Percentiles rank a stretch among this genome's conserved stretches.
These are phyloP conservation scores for Agrocybe chaxingu DNA, from an alignment of 768 basidiomycete genomes.

Conservation along the genomic window DNA sequence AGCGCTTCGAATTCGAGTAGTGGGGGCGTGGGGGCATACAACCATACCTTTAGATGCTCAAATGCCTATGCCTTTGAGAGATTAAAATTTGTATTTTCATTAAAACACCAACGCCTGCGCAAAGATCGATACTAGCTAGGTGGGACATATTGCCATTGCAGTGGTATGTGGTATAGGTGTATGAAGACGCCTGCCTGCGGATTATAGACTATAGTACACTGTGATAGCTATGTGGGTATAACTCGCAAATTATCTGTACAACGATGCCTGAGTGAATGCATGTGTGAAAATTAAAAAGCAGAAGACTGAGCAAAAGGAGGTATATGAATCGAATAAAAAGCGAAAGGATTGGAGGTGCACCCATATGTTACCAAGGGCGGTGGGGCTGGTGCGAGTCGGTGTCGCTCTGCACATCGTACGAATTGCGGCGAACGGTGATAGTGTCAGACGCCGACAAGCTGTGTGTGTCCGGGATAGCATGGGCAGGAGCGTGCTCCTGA, in stretches of 20 bases:
- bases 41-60: background rate
- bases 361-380: constrained; percentile 39
- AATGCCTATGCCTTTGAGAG: background rate
- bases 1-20: constrained; percentile 8
- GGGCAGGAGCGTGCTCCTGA: constrained; percentile 10
- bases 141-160: too few species aligned
- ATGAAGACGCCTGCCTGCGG: constrained; percentile 2
- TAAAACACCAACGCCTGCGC: too few species aligned
- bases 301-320: background rate
- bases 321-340: background rate
- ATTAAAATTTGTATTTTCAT: too few species aligned
- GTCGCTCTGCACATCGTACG: constrained; percentile 29
- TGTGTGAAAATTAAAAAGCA: background rate
- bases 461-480: constrained; percentile 8
- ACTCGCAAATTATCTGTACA: background rate
- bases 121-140: too few species aligned
- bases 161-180: constrained; percentile 2
- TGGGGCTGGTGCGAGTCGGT: constrained; percentile 35
- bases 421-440: constrained; percentile 17
- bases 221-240: constrained; percentile 7
- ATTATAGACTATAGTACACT: constrained; percentile 7
- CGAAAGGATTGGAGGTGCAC: background rate
- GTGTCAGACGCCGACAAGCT: constrained; percentile 14
- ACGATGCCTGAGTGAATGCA: background rate
- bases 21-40: background rate